phyloP scores from a whole-genome alignment of 805 yeast species.

The Maudiozyma serrabonitensis region DNA sequence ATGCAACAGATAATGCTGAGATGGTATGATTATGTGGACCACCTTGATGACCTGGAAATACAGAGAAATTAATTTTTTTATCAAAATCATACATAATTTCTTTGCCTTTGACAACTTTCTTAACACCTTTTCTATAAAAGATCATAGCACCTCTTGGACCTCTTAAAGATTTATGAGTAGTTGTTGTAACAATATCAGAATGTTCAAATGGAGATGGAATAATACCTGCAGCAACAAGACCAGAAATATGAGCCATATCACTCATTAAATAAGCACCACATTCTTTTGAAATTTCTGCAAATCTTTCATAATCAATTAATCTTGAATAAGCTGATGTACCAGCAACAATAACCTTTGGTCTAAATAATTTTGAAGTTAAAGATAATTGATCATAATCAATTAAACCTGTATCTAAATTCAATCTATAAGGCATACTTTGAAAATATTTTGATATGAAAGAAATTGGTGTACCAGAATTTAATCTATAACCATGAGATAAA shows the following conservation, averaged over 20 bases:
- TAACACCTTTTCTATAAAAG: constrained; percentile 90
- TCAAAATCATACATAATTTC: constrained; percentile 82
- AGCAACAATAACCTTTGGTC: constrained; percentile 92
- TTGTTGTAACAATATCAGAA: constrained; percentile 94
- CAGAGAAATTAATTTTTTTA: constrained; percentile 87
- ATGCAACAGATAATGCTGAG: constrained; percentile 89
- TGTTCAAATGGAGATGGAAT: constrained; percentile 86
- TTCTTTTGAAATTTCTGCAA: constrained; percentile 83
- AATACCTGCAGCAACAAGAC: constrained; percentile 90
- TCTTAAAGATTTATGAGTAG: constrained; percentile 94
- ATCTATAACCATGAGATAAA: constrained; percentile 93
- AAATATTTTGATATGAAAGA: constrained; percentile 88
- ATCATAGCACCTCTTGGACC: constrained; percentile 99
- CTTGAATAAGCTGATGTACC: constrained; percentile 97
- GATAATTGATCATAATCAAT: constrained; percentile 87
- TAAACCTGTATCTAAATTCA: constrained; percentile 75
- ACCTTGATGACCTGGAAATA: constrained; percentile 99
- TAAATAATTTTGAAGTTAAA: constrained; percentile 71
- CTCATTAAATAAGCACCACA: constrained; percentile 88
- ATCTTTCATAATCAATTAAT: constrained; percentile 78
- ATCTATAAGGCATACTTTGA: constrained; percentile 95
- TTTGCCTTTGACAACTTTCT: constrained; percentile 73
- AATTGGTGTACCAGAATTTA: constrained; percentile 72
- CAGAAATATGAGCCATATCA: constrained; percentile 98
- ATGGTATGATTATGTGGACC: constrained; percentile 99